phyloP scores from a whole-genome alignment of 257 asterid genomes.

The Knoxia roxburghii region DNA sequence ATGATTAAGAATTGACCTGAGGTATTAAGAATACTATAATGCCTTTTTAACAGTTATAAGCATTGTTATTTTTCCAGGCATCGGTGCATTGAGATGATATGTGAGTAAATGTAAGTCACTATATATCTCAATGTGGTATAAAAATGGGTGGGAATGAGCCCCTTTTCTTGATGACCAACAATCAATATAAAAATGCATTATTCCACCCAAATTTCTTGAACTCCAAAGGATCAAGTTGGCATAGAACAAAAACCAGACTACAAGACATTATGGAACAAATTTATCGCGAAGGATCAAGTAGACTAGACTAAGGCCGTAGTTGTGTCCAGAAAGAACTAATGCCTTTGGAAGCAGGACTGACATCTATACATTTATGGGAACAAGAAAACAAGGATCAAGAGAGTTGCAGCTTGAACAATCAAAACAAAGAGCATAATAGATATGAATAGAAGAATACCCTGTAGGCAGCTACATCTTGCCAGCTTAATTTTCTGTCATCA shows the following conservation, averaged over 20 bases:
- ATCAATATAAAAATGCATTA: background rate
- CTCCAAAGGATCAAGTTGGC: background rate
- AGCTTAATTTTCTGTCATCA: conserved; percentile 66
- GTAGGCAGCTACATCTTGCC: conserved; percentile 95
- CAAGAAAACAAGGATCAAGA: background rate
- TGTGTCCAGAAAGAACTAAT: background rate
- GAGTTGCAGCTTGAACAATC: background rate
- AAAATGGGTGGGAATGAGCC: background rate
- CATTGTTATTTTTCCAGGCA: background rate
- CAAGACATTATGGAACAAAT: background rate
- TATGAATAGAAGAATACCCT: conserved; percentile 38
- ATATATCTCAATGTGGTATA: no score
- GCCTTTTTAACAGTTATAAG: background rate
- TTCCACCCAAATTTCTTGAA: background rate
- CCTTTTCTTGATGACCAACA: background rate
- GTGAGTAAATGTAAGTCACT: background rate
- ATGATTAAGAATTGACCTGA: background rate
- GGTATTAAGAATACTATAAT: background rate
- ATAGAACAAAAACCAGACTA: background rate
- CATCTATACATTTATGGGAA: background rate
- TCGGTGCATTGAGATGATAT: background rate
- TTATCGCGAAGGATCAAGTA: background rate
- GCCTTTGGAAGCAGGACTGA: background rate
- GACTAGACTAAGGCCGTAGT: background rate
- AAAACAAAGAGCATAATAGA: background rate